phyloP scores from a whole-genome alignment of 495 filamentous ascomycete genomes.

The Apiosordaria backusii region DNA sequence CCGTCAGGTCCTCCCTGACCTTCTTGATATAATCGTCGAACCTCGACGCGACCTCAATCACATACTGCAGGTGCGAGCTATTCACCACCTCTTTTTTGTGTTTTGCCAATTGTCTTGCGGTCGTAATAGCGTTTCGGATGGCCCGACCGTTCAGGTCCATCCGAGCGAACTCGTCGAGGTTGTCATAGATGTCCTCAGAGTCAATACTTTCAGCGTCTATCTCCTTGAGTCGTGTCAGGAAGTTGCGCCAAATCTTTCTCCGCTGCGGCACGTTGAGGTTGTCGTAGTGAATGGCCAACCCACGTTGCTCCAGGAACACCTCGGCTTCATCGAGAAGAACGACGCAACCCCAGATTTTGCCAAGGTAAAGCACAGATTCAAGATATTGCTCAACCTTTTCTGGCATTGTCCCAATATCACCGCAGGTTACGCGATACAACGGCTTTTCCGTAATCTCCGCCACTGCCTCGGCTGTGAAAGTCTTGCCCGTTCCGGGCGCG shows the following conservation, averaged over 20 bases:
- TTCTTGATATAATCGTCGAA: neutral
- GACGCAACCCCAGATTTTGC: constrained; percentile 45
- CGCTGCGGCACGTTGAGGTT: constrained; percentile 23
- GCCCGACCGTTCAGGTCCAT: constrained; percentile 22
- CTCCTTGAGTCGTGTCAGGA: constrained; percentile 10
- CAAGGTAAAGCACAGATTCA: constrained; percentile 37
- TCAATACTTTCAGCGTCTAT: constrained; percentile 11
- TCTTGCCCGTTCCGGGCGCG: constrained; percentile 16
- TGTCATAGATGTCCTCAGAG: constrained; percentile 14
- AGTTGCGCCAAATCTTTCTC: constrained; percentile 24
- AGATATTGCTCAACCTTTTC: constrained; percentile 38
- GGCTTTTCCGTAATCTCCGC: constrained; percentile 14
- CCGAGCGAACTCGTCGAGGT: constrained; percentile 14
- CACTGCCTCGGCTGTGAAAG: constrained; percentile 13
- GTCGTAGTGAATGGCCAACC: constrained; percentile 34
- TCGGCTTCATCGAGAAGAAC: constrained; percentile 57
- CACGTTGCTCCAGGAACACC: constrained; percentile 46
- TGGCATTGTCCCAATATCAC: constrained; percentile 17
- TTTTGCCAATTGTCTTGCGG: constrained; percentile 16
- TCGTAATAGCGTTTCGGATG: constrained; percentile 23
- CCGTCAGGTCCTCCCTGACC: neutral
- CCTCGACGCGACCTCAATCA: neutral
- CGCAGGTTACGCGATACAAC: constrained; percentile 14
- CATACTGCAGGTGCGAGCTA: constrained; percentile 13
- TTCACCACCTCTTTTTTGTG: constrained; percentile 11